Evolutionary conservation across 768 basidiomycete genomes (phyloP), one percentile per base, ranked within the genome.

Genomic region (Serendipita vermifera): DNA sequence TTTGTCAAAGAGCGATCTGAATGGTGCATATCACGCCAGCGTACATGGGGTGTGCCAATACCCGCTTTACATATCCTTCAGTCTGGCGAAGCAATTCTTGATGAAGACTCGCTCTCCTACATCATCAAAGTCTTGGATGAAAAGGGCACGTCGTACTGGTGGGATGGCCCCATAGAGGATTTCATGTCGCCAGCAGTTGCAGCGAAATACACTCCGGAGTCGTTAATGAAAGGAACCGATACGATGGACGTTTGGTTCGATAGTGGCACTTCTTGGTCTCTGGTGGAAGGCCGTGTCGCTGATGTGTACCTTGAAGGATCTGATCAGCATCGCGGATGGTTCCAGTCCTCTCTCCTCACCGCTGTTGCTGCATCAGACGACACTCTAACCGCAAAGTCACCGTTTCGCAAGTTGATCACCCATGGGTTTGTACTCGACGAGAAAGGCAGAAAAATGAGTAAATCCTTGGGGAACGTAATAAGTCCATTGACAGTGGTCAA

Each of bases 241-340:
- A 99, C 94, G 2, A 91, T 98, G 83, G 94, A 99, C 67, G 94
- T 99, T 14, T 99, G 94, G 94, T 98, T 97, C 62, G 94, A 99
- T 69, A 93, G 89, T 62, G 94, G 94, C 3, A 82, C 87, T 2
- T 87, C 92, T 3, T 99, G 94, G 94, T 82, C 88, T 1, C 77
- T 88, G 73, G 70, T 94, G 15, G n/a, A 55, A 2, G 64, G 64
- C 2, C 46, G 58, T 2, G 41, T 54, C 2, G 87, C 92, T 1
- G 92, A 98, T 63, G 75, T 97, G 27, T 94, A 89, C 65, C 71
- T 99, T 27, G 94, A 99, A 64, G 96, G 96, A 13, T 86, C 87
- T 1, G 94, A 99, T 68, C 94, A 98, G 67, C 94, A 99, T 68
- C 83, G 94, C 5, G 94, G 94, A 6, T 99, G 94, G 94, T 99